These are phyloP conservation scores for Solanum hybrid DNA, from an alignment of 305 asterid genomes.

Conservation along the genomic window DNA sequence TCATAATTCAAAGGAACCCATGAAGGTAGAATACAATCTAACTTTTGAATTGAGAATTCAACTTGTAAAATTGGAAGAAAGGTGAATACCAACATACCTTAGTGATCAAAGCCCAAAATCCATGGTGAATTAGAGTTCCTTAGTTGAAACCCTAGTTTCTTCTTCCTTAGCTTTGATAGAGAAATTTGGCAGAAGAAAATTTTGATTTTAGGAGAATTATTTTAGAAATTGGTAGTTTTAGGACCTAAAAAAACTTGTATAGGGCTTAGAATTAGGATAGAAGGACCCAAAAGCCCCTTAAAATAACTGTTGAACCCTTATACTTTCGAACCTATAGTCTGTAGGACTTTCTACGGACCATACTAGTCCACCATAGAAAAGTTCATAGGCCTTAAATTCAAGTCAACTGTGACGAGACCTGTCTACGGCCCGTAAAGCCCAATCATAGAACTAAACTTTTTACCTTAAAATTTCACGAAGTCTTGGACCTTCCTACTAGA, in stretches of 20 bases:
- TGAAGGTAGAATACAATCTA: too few species aligned
- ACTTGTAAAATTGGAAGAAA: not conserved
- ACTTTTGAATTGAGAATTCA: not conserved
- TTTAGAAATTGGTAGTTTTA: not conserved
- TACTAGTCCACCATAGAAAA: not conserved
- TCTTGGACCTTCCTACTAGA: not conserved
- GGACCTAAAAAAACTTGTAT: not conserved
- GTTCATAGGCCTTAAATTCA: not conserved
- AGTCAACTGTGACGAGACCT: not conserved
- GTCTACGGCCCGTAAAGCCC: not conserved
- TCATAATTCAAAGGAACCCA: too few species aligned
- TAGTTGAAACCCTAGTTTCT: not conserved
- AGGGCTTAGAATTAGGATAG: not conserved
- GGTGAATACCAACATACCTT: not conserved
- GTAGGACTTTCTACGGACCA: not conserved
- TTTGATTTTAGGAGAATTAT: not conserved
- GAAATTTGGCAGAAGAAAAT: not conserved
- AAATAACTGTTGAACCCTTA: not conserved
- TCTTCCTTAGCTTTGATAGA: not conserved
- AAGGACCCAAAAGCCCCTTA: not conserved
- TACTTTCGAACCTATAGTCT: not conserved
- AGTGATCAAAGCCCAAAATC: not conserved
- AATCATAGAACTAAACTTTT: too few species aligned
- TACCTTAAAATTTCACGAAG: not conserved
- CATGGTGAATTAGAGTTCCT: not conserved